These are phyloP conservation scores for Arabidopsis lyrata DNA, from an alignment of 441 rosid genomes.

Conservation along the genomic window DNA sequence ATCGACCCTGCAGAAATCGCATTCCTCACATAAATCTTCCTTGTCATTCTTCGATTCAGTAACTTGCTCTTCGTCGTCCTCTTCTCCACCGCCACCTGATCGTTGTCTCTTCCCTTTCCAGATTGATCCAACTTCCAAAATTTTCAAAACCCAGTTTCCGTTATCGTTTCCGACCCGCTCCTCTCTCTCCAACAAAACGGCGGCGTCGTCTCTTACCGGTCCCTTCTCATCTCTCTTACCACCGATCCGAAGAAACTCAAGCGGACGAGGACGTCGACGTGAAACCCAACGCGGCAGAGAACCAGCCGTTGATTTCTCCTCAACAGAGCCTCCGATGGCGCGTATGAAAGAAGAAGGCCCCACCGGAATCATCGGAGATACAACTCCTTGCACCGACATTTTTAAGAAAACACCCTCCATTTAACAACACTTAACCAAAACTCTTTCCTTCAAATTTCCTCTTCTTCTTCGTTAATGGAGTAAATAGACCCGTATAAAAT, in stretches of 20 bases:
- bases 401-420: slow-evolving; percentile 68
- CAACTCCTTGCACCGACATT: slow-evolving; percentile 40
- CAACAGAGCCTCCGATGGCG: slow-evolving; percentile 61
- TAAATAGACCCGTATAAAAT: slow-evolving; percentile 11
- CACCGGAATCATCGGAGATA: slow-evolving; percentile 44
- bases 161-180: slow-evolving; percentile 23
- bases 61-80: slow-evolving; percentile 12
- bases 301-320: slow-evolving; percentile 46
- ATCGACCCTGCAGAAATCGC: slow-evolving; percentile 35
- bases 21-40: slow-evolving; percentile 28
- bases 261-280: slow-evolving; percentile 54
- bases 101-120: slow-evolving; percentile 52
- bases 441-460: background rate
- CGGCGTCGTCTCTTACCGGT: slow-evolving; percentile 45
- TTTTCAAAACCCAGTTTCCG: slow-evolving; percentile 84
- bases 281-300: slow-evolving; percentile 62
- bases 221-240: slow-evolving; percentile 39
- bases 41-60: slow-evolving; percentile 7
- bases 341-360: slow-evolving; percentile 43
- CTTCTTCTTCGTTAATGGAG: background rate
- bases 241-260: slow-evolving; percentile 48
- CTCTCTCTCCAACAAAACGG: slow-evolving; percentile 59
- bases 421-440: background rate
- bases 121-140: slow-evolving; percentile 74
- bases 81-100: slow-evolving; percentile 33